phyloP scores from a whole-genome alignment of 2,329 filamentous ascomycete genomes.

The Trichoderma endophyticum region DNA sequence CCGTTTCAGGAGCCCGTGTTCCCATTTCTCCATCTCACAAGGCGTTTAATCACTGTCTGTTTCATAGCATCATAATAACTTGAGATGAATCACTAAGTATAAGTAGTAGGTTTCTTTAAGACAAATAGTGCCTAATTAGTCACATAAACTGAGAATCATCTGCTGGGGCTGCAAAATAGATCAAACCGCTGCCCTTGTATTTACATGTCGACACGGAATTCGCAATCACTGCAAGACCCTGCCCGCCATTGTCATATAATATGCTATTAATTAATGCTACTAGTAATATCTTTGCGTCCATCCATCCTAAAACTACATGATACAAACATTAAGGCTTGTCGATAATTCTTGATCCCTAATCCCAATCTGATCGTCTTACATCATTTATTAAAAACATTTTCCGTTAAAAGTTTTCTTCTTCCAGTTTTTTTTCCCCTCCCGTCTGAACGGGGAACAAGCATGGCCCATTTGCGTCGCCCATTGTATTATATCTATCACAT shows the following conservation, averaged over 20 bases:
- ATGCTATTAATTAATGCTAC: background rate
- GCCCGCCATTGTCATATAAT: background rate
- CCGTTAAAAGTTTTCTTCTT: background rate
- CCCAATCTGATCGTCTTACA: background rate
- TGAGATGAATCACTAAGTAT: background rate
- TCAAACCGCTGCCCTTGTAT: background rate
- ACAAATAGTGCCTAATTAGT: background rate
- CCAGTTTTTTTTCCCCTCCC: background rate
- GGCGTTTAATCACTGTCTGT: no score
- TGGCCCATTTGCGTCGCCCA: background rate
- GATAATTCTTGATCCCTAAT: background rate
- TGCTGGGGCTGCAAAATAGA: background rate
- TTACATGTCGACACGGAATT: background rate
- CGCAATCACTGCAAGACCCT: background rate
- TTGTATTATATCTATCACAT: background rate
- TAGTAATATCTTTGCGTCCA: background rate
- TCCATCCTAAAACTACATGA: background rate
- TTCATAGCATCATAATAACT: background rate
- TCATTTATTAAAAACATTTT: conserved; percentile 1
- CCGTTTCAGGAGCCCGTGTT: background rate
- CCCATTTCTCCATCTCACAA: background rate
- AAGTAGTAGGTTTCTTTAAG: background rate
- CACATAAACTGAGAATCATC: background rate
- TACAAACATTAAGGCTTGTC: conserved; percentile 6
- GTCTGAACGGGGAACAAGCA: background rate